phyloP scores from a whole-genome alignment of 2,329 filamentous ascomycete species.

The Penicillium sumatraense region DNA sequence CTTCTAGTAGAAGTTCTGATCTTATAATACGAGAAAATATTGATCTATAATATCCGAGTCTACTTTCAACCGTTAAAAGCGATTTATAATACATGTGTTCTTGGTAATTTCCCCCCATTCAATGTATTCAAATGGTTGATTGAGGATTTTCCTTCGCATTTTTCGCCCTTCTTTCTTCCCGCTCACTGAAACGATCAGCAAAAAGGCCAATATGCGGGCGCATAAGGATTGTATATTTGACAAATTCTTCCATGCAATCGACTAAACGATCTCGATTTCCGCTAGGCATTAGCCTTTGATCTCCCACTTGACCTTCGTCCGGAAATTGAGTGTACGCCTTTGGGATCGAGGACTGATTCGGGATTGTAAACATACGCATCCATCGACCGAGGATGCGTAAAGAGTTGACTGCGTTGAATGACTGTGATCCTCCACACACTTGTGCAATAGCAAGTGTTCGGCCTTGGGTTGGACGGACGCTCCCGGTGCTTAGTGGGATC shows the following conservation, averaged over 20 bases:
- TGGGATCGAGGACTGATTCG: conserved; percentile 68
- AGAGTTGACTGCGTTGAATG: conserved; percentile 70
- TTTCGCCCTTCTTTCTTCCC: conserved; percentile 40
- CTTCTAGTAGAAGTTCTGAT: no score
- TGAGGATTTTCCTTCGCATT: no score
- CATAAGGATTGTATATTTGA: conserved; percentile 71
- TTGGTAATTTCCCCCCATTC: no score
- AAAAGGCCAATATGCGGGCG: conserved; percentile 64
- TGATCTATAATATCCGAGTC: no score
- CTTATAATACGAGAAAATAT: no score
- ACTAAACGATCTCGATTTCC: conserved; percentile 64
- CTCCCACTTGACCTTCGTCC: conserved; percentile 49
- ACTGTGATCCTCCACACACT: conserved; percentile 68
- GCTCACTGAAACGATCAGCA: conserved; percentile 66
- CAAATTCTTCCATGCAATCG: conserved; percentile 72
- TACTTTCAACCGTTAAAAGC: no score
- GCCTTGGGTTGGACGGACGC: conserved; percentile 68
- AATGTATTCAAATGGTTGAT: no score
- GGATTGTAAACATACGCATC: conserved; percentile 72
- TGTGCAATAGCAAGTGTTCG: conserved; percentile 66
- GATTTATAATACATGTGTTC: no score
- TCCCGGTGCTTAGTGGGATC: conserved; percentile 66
- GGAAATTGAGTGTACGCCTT: conserved; percentile 68
- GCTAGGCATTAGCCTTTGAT: conserved; percentile 59
- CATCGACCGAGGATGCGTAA: conserved; percentile 69